These are phyloP conservation scores for Barnettozyma salicaria DNA, from an alignment of 805 yeast species.

Conservation along the genomic window DNA sequence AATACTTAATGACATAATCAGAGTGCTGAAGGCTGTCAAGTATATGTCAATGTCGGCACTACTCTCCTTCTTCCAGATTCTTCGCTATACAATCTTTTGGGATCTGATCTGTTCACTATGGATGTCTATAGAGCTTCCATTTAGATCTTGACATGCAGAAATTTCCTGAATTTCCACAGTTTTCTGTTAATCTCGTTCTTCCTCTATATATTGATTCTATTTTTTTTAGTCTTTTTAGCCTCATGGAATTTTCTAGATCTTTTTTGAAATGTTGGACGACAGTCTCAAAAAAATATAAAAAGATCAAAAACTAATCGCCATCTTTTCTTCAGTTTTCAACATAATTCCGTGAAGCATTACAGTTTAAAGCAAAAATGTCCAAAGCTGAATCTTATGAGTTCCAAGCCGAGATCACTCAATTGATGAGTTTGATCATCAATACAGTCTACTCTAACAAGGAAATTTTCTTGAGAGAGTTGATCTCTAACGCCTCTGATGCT, in stretches of 20 bases:
- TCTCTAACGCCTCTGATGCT: slow-evolving; percentile 99
- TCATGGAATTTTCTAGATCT: slow-evolving; percentile 12
- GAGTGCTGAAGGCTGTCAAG: too few relatives aligned
- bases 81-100: too few relatives aligned
- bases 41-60: too few relatives aligned
- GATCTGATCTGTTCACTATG: too few relatives aligned
- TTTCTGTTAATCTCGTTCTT: too few relatives aligned
- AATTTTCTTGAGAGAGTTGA: slow-evolving; percentile 97
- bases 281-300: slow-evolving; percentile 7
- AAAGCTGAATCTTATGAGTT: slow-evolving; percentile 81
- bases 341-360: not conserved
- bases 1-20: too few relatives aligned
- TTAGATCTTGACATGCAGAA: too few relatives aligned
- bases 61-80: not conserved
- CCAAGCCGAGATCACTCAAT: slow-evolving; percentile 99
- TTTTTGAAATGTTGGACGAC: slow-evolving; percentile 3
- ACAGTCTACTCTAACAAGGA: slow-evolving; percentile 99
- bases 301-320: not conserved
- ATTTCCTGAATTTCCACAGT: not conserved
- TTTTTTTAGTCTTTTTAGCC: not conserved
- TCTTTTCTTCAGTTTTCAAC: not conserved
- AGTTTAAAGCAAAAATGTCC: slow-evolving; percentile 8
- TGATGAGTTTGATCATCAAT: slow-evolving; percentile 99
- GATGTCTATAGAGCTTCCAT: too few relatives aligned
- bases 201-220: not conserved